Evolutionary conservation across 2,329 filamentous ascomycete genomes (phyloP).

Genomic region (Ophiostoma pallidulum): DNA sequence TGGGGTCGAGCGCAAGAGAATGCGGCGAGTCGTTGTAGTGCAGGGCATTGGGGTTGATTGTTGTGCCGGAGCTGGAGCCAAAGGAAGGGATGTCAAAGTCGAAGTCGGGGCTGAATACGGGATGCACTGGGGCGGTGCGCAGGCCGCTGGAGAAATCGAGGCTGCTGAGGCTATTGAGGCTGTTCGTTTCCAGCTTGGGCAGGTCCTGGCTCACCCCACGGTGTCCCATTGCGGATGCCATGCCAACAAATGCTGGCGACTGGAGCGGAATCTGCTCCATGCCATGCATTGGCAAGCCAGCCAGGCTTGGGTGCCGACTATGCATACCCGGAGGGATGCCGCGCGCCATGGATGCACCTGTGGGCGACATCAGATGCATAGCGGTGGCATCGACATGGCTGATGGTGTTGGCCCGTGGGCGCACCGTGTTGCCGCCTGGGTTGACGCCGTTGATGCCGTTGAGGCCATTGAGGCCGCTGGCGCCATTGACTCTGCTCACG

Average conservation of each 20-base stretch:
- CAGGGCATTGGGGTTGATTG: slow-evolving; percentile 63
- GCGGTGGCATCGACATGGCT: slow-evolving; percentile 77
- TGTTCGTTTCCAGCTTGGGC: slow-evolving; percentile 73
- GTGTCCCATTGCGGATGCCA: slow-evolving; percentile 59
- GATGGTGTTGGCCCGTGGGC: slow-evolving; percentile 91
- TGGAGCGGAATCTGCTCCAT: slow-evolving; percentile 36
- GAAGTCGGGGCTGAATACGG: slow-evolving; percentile 57
- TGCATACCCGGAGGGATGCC: slow-evolving; percentile 42
- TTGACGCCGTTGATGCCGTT: slow-evolving; percentile 31
- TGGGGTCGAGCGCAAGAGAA: slow-evolving; percentile 50
- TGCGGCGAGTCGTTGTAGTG: slow-evolving; percentile 73
- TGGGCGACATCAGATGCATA: slow-evolving; percentile 61
- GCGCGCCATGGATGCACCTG: slow-evolving; percentile 43
- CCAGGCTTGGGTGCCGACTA: slow-evolving; percentile 66
- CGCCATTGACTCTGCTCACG: not conserved
- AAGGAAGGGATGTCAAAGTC: slow-evolving; percentile 65
- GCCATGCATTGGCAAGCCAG: slow-evolving; percentile 51
- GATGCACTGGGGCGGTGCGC: slow-evolving; percentile 63
- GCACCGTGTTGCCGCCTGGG: slow-evolving; percentile 48
- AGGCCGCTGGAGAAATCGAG: slow-evolving; percentile 60
- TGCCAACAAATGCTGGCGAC: slow-evolving; percentile 52
- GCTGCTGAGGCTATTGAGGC: slow-evolving; percentile 52
- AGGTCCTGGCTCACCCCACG: slow-evolving; percentile 59
- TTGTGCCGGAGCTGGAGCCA: slow-evolving; percentile 54
- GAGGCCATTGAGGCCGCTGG: not conserved